phyloP scores from a whole-genome alignment of 2,329 filamentous ascomycete species.

The Clarireedia hainanense region DNA sequence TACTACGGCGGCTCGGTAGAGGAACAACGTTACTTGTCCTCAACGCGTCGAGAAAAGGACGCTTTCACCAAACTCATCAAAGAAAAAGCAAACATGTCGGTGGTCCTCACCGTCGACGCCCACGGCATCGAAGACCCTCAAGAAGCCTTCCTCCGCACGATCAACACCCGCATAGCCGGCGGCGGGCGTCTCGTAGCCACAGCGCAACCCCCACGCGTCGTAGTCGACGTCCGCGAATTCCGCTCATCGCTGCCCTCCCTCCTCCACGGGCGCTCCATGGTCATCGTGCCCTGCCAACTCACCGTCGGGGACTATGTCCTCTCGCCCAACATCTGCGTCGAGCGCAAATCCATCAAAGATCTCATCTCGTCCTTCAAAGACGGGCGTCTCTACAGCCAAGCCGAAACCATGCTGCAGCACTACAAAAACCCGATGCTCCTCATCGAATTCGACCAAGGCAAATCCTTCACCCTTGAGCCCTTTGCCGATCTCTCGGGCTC shows the following conservation, averaged over 20 bases:
- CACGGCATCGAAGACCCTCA: constrained; percentile 71
- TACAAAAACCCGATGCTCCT: constrained; percentile 86
- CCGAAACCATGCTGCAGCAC: constrained; percentile 88
- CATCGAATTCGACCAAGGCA: constrained; percentile 97
- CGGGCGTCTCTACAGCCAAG: constrained; percentile 84
- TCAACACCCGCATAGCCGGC: constrained; percentile 94
- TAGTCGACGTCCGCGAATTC: constrained; percentile 95
- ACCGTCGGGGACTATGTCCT: constrained; percentile 96
- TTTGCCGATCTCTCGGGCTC: constrained; percentile 60
- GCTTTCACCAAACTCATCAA: constrained; percentile 91
- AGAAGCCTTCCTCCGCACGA: constrained; percentile 84
- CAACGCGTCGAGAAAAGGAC: constrained; percentile 91
- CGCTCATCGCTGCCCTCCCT: constrained; percentile 86
- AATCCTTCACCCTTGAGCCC: constrained; percentile 88
- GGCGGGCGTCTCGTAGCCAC: constrained; percentile 80
- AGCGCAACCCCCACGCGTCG: constrained; percentile 77
- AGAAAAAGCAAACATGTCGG: constrained; percentile 85
- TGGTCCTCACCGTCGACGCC: constrained; percentile 70
- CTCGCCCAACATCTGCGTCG: constrained; percentile 83
- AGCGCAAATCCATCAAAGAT: constrained; percentile 89
- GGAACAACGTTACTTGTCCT: constrained; percentile 85
- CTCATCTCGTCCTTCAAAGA: constrained; percentile 87
- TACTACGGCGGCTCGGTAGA: constrained; percentile 94
- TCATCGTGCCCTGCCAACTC: constrained; percentile 88
- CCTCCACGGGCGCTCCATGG: constrained; percentile 79